Conservation (phyloP, 2,329 filamentous ascomycete genomes). For the Paraphaeosphaeria sporulosa region DNA sequence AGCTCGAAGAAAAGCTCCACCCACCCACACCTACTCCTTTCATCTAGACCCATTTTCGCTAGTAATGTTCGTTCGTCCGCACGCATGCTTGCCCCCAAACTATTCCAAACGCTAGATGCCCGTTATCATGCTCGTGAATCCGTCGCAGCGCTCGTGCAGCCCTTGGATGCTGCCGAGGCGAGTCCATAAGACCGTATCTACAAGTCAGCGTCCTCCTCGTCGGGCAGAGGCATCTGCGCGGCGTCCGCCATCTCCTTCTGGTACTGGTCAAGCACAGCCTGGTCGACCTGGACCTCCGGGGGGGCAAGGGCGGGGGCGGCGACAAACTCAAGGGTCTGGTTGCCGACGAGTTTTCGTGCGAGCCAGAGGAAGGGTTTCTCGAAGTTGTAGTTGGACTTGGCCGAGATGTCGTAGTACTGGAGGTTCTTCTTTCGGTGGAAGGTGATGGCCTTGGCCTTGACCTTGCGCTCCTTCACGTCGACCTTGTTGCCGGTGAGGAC, state of each 20-base stretch:
- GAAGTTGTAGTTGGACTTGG: constrained; percentile 99
- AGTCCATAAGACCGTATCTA: constrained; percentile 48
- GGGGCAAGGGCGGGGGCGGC: constrained; percentile 93
- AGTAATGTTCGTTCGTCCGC: constrained; percentile 29
- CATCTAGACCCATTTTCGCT: constrained; percentile 34
- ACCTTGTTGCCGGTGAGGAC: constrained; percentile 99
- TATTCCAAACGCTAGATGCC: constrained; percentile 33
- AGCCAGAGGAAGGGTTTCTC: constrained; percentile 99
- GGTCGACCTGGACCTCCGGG: constrained; percentile 89
- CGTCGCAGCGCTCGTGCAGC: constrained; percentile 32
- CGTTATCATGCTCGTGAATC: constrained; percentile 37
- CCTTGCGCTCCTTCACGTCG: constrained; percentile 99
- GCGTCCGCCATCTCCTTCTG: constrained; percentile 87
- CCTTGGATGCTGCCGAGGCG: constrained; percentile 25
- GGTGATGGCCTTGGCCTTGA: constrained; percentile 99
- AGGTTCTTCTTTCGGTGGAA: constrained; percentile 99
- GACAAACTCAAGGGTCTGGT: constrained; percentile 90
- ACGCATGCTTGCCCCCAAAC: constrained; percentile 28
- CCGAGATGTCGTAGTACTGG: constrained; percentile 99
- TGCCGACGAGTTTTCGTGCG: constrained; percentile 96
- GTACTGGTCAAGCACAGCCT: constrained; percentile 81
- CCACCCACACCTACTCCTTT: constrained; percentile 22
- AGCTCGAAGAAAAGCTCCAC: constrained; percentile 17
- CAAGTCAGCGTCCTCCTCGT: constrained; percentile 83
- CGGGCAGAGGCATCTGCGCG: constrained; percentile 83